Evolutionary conservation across 345 rosid species (phyloP), one percentile per base, ranked within the genome.

Genomic region (Crucihimalaya himalaica): DNA sequence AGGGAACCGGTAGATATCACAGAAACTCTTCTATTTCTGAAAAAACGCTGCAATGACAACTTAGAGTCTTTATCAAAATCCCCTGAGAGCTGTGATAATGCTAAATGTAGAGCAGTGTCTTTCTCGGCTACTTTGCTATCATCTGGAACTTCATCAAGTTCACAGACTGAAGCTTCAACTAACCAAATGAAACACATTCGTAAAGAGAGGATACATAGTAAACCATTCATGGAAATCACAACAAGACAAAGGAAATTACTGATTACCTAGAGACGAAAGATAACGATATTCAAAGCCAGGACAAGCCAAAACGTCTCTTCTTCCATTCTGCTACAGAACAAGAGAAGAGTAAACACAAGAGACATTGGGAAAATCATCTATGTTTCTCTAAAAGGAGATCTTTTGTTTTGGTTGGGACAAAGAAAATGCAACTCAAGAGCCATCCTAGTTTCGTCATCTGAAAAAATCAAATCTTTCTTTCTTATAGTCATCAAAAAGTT

Each of bases 1-100:
- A 91, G 77, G 2, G 97, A 91, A 55, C 98, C 98, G 5, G 98
- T 91, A 19, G 98, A 80, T 77, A 89, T 80, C 29, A 91, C 92
- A n/a, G 93, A 86, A 79, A 87, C 85, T 76, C 68, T 81, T 23
- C 98, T 73, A 70, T 91, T 75, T 48, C 79, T 65, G 58, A 65
- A 84, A 82, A 91, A 89, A 18, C 86, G 82, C 70, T 80, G 84
- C 85, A 88, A 62, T 66, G 88, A 87, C 82, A 87, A 34, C 93
- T 80, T 88, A 42, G 97, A 86, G 75, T 87, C 96, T 80, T 75
- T 79, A 46, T 91, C 85, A 80, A 88, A 89, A 47, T 89, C 93
- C 67, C 86, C 72, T 9, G 91, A 69, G 58, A 91, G 90, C 74
- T 79, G 79, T 21, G 86, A 75, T 63, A 94, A 84, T 58, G 96